Conservation (phyloP, 2,329 filamentous ascomycete species). For the Aschersonia sp. region DNA sequence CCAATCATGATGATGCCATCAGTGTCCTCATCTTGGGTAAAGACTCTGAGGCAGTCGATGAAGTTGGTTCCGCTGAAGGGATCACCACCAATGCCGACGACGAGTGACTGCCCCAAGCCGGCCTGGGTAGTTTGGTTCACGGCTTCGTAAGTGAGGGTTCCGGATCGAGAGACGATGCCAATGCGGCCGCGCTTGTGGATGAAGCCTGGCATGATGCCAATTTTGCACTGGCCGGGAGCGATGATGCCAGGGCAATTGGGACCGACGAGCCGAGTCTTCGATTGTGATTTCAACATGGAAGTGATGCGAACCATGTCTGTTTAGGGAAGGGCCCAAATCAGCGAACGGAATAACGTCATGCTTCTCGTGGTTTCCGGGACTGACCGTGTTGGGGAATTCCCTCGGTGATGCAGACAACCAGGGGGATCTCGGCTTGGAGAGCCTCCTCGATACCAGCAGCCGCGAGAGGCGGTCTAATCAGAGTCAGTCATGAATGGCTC, state of each 20-base stretch:
- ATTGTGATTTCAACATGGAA: conserved; percentile 92
- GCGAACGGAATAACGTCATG: conserved; percentile 1
- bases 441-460: conserved; percentile 96
- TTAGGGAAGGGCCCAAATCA: conserved; percentile 4
- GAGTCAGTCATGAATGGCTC: conserved; percentile 18
- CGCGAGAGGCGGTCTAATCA: conserved; percentile 64
- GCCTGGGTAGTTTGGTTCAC: conserved; percentile 98
- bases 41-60: conserved; percentile 97
- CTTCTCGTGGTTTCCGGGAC: conserved; percentile 12
- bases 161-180: conserved; percentile 95
- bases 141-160: conserved; percentile 97
- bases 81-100: conserved; percentile 96
- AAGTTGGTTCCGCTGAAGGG: conserved; percentile 99
- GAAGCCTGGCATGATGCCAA: conserved; percentile 98
- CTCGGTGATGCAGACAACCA: conserved; percentile 96
- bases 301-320: conserved; percentile 98
- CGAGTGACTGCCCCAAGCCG: conserved; percentile 92
- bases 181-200: conserved; percentile 99
- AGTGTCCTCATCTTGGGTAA: conserved; percentile 89
- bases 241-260: conserved; percentile 99
- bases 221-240: conserved; percentile 92
- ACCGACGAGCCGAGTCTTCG: conserved; percentile 90
- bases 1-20: conserved; percentile 99
- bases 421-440: conserved; percentile 78
- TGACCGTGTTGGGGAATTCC: conserved; percentile 92